Evolutionary conservation across 805 yeast genomes (phyloP).

Genomic region (Yamadazyma sp.): DNA sequence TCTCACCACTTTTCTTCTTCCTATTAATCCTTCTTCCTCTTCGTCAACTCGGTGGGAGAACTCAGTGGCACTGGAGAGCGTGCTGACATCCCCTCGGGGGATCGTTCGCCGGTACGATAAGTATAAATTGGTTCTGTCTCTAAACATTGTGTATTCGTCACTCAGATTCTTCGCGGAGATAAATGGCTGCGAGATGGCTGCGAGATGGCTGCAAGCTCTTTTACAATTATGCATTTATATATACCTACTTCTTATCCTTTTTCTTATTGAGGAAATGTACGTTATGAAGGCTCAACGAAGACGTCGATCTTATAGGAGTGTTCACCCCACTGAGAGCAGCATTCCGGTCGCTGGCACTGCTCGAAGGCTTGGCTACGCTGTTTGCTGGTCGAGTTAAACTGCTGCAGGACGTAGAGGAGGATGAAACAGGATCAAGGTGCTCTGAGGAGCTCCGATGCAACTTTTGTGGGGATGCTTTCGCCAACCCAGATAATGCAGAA

Average conservation of each 20-base stretch:
- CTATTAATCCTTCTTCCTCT: constrained; percentile 62
- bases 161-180: constrained; percentile 1
- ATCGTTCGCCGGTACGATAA: constrained; percentile 87
- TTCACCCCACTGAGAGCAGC: constrained; percentile 18
- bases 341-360: constrained; percentile 31
- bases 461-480: not conserved
- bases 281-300: constrained; percentile 21
- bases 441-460: not conserved
- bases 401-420: too few species aligned
- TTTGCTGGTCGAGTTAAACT: too few species aligned
- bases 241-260: constrained; percentile 20
- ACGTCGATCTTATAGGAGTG: constrained; percentile 14
- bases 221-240: too few species aligned
- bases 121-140: constrained; percentile 92
- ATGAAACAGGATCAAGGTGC: too few species aligned
- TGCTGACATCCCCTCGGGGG: constrained; percentile 52
- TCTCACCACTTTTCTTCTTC: constrained; percentile 25
- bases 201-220: too few species aligned
- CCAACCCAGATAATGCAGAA: constrained; percentile 12
- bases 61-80: constrained; percentile 5
- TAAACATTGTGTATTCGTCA: constrained; percentile 64
- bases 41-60: constrained; percentile 40
- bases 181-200: not conserved
- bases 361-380: constrained; percentile 25
- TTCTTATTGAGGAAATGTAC: constrained; percentile 34